phyloP scores from a whole-genome alignment of 2,329 filamentous ascomycete genomes.

The Cryphonectria radicalis region DNA sequence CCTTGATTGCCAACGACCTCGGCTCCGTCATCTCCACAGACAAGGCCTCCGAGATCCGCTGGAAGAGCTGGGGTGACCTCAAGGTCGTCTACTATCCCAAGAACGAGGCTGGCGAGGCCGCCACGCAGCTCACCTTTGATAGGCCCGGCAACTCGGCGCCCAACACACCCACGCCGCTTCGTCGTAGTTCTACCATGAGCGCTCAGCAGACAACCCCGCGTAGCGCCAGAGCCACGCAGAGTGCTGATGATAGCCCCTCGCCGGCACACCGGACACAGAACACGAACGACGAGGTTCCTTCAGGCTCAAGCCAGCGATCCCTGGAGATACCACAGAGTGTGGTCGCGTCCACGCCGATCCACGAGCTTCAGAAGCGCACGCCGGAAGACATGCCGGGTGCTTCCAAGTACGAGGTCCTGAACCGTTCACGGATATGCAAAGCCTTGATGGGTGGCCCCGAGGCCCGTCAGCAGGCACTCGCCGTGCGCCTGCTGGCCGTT shows the following conservation, averaged over 20 bases:
- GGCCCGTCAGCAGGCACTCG: slow-evolving; percentile 75
- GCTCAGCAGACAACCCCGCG: slow-evolving; percentile 50
- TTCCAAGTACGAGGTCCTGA: slow-evolving; percentile 81
- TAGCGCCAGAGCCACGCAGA: slow-evolving; percentile 40
- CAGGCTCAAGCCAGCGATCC: slow-evolving; percentile 55
- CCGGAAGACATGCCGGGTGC: slow-evolving; percentile 71
- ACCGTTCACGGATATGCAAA: slow-evolving; percentile 82
- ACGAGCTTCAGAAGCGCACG: slow-evolving; percentile 59
- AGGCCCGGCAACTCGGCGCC: slow-evolving; percentile 53
- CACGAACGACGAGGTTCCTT: slow-evolving; percentile 44
- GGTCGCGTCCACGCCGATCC: slow-evolving; percentile 57
- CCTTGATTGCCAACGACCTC: slow-evolving; percentile 82
- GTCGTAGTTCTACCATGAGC: slow-evolving; percentile 66
- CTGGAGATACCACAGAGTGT: slow-evolving; percentile 67
- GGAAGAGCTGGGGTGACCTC: slow-evolving; percentile 81
- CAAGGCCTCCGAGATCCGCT: slow-evolving; percentile 51
- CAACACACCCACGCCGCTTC: slow-evolving; percentile 74
- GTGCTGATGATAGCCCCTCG: slow-evolving; percentile 50
- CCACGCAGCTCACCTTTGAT: slow-evolving; percentile 30
- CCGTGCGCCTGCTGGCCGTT: slow-evolving; percentile 82
- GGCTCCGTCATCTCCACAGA: slow-evolving; percentile 71
- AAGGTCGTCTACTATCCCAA: slow-evolving; percentile 78
- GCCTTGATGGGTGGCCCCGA: slow-evolving; percentile 70
- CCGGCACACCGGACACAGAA: slow-evolving; percentile 49
- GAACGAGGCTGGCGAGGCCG: slow-evolving; percentile 35